Conservation (phyloP, 768 basidiomycete species). For the Boletus rufocinnamomeus region DNA sequence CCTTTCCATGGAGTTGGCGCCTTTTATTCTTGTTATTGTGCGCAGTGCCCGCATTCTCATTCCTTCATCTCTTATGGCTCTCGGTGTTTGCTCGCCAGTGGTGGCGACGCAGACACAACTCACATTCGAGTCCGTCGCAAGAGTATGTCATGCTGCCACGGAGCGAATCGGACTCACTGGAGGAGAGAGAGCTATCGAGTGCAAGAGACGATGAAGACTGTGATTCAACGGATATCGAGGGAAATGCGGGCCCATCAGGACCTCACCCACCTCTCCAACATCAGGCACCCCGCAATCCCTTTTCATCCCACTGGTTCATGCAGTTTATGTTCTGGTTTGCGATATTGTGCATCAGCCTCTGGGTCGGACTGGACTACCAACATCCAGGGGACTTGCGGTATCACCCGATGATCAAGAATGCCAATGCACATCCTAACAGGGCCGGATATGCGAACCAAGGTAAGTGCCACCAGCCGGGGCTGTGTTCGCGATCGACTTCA, state of each 20-base stretch:
- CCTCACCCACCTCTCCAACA: neutral
- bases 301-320: neutral
- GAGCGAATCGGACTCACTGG: conserved; percentile 13
- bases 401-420: conserved; percentile 15
- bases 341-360: neutral
- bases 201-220: neutral
- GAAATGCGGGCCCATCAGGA: neutral
- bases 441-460: conserved; percentile 20
- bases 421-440: conserved; percentile 14
- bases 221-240: neutral
- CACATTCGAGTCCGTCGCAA: neutral
- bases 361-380: conserved; percentile 5
- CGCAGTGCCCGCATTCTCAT: conserved; percentile 14
- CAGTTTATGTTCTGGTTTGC: conserved; percentile 11
- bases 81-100: neutral
- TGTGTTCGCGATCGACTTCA: too few relatives aligned
- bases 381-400: conserved; percentile 16
- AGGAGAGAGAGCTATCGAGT: neutral
- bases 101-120: neutral
- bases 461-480: neutral
- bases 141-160: conserved; percentile 14
- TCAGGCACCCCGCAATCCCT: neutral
- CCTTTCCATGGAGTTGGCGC: conserved; percentile 25
- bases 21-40: conserved; percentile 16
- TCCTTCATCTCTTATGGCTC: conserved; percentile 13